Conservation (phyloP, 2,329 filamentous ascomycete genomes). For the Pseudocercospora macadamiae region DNA sequence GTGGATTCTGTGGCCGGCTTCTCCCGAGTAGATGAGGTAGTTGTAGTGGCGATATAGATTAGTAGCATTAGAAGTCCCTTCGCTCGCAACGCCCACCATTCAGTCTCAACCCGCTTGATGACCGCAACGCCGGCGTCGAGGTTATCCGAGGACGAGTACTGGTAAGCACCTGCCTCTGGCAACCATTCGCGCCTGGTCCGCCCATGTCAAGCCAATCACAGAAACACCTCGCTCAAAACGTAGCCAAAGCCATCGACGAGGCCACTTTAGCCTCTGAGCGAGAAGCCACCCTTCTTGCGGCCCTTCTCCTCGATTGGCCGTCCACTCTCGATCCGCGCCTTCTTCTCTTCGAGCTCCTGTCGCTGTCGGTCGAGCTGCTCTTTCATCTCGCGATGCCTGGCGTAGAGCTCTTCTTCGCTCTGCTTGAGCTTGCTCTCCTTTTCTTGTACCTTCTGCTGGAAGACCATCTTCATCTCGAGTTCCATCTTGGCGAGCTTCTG, state of each 20-base stretch:
- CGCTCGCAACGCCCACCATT: constrained; percentile 23
- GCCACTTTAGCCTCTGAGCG: constrained; percentile 65
- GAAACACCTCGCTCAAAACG: constrained; percentile 29
- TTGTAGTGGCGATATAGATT: constrained; percentile 35
- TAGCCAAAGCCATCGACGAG: constrained; percentile 9
- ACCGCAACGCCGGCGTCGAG: constrained; percentile 6
- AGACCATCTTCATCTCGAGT: constrained; percentile 99
- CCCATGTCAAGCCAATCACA: constrained; percentile 18
- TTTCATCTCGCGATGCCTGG: constrained; percentile 99
- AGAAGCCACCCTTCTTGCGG: constrained; percentile 96
- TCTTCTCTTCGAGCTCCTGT: constrained; percentile 97
- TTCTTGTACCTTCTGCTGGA: constrained; percentile 99
- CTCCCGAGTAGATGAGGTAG: constrained; percentile 24
- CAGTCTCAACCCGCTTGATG: constrained; percentile 14
- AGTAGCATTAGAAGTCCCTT: constrained; percentile 33
- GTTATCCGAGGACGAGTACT: background rate
- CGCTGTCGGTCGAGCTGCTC: constrained; percentile 96
- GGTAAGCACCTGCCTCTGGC: background rate
- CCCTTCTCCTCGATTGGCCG: constrained; percentile 95
- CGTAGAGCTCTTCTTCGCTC: constrained; percentile 98
- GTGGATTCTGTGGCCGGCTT: constrained; percentile 5
- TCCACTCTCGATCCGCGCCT: constrained; percentile 89
- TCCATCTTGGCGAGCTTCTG: constrained; percentile 99
- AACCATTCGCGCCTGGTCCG: constrained; percentile 14
- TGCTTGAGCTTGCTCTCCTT: constrained; percentile 99